Evolutionary conservation across 179 eudicot genomes (phyloP).

Genomic region (Beta lomatogona): DNA sequence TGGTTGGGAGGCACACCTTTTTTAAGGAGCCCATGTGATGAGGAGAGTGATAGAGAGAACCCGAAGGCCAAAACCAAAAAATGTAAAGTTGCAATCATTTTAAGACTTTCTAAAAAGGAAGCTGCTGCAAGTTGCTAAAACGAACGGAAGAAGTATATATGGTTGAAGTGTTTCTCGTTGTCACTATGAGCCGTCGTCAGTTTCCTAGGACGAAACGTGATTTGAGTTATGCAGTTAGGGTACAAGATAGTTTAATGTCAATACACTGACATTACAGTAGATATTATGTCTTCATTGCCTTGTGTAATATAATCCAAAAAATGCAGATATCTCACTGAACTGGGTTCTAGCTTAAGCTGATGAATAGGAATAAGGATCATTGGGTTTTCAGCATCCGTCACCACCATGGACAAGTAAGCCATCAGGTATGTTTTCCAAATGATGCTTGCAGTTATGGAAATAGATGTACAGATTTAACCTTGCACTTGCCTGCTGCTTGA

Average conservation of each 20-base stretch:
- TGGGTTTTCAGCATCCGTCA: neutral
- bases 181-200: neutral
- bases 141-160: neutral
- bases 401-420: neutral
- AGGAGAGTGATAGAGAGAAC: no score
- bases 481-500: slow-evolving; percentile 3
- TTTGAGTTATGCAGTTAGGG: neutral
- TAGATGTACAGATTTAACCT: neutral
- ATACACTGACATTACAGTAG: neutral
- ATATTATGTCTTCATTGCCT: neutral
- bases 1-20: no score
- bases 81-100: no score
- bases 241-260: neutral
- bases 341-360: neutral
- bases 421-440: neutral
- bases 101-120: no score
- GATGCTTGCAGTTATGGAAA: neutral
- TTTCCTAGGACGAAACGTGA: neutral
- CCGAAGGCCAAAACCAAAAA: no score
- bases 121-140: no score
- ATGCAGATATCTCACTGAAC: neutral
- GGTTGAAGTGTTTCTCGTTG: neutral
- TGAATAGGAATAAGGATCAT: neutral
- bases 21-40: no score
- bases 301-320: neutral